Percentiles rank a stretch among this genome's conserved stretches.
phyloP scores from a whole-genome alignment of 805 yeast genomes.

The Suhomyces faveliae region DNA sequence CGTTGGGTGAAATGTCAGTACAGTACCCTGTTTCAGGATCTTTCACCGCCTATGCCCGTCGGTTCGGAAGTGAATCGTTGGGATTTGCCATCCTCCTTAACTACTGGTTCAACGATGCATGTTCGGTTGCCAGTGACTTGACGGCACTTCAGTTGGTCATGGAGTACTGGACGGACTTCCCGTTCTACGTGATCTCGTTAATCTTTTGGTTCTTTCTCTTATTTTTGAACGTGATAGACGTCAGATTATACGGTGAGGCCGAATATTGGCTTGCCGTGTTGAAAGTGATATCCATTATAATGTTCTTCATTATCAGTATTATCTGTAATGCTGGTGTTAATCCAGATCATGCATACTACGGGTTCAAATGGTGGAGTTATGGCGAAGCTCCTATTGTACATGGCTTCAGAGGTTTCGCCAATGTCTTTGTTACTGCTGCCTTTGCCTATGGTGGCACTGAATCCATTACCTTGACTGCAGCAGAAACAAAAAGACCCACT shows the following conservation, averaged over 20 bases:
- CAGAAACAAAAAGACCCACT: constrained; percentile 32
- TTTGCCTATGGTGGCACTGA: constrained; percentile 54
- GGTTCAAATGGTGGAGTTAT: constrained; percentile 42
- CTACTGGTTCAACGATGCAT: constrained; percentile 53
- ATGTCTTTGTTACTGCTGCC: constrained; percentile 50
- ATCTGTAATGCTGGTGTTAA: constrained; percentile 61
- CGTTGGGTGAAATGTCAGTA: constrained; percentile 58
- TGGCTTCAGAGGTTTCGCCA: constrained; percentile 53
- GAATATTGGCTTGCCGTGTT: constrained; percentile 40
- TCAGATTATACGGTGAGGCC: constrained; percentile 41
- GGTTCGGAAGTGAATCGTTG: constrained; percentile 50
- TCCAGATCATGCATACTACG: constrained; percentile 38
- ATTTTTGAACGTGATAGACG: constrained; percentile 38
- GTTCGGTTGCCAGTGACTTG: constrained; percentile 47
- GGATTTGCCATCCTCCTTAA: constrained; percentile 53
- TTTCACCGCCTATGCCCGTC: constrained; percentile 47
- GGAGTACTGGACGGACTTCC: constrained; percentile 49
- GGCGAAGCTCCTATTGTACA: constrained; percentile 55
- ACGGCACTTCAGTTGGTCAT: constrained; percentile 47
- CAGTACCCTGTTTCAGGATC: constrained; percentile 56
- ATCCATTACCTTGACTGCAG: constrained; percentile 34
- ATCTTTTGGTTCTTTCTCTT: constrained; percentile 54
- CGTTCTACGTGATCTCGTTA: constrained; percentile 49
- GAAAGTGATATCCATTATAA: constrained; percentile 51
- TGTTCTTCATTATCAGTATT: constrained; percentile 55